phyloP scores from a whole-genome alignment of 2,329 filamentous ascomycete species.

The Cladosporium colombiae region DNA sequence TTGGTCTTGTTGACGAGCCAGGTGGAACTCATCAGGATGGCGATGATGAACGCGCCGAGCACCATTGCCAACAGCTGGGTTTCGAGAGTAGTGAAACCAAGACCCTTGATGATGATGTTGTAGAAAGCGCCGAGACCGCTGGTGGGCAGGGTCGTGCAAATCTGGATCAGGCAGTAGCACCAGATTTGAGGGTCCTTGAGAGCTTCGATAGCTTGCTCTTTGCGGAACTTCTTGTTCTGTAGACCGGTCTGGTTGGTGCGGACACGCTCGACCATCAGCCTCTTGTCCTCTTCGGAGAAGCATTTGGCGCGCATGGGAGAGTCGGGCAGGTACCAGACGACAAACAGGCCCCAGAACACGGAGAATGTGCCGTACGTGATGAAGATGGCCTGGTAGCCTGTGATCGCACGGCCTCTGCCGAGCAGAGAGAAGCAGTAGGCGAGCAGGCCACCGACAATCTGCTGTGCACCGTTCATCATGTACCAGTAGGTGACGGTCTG shows the following conservation, averaged over 20 bases:
- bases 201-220: constrained; percentile 58
- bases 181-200: constrained; percentile 64
- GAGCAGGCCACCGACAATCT: constrained; percentile 70
- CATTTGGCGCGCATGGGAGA: constrained; percentile 72
- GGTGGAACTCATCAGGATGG: constrained; percentile 65
- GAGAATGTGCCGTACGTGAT: constrained; percentile 65
- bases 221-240: constrained; percentile 52
- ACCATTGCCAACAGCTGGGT: constrained; percentile 77
- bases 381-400: constrained; percentile 68
- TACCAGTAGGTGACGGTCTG: constrained; percentile 68
- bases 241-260: constrained; percentile 49
- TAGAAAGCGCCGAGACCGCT: constrained; percentile 72
- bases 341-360: constrained; percentile 65
- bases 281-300: constrained; percentile 63
- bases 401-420: constrained; percentile 25
- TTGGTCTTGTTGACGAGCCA: constrained; percentile 68
- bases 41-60: constrained; percentile 71
- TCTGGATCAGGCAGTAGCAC: constrained; percentile 52
- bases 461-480: constrained; percentile 45
- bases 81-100: constrained; percentile 65
- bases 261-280: constrained; percentile 52
- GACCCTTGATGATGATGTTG: constrained; percentile 71
- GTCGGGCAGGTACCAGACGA: constrained; percentile 66
- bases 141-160: constrained; percentile 73
- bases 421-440: constrained; percentile 54